A percentile compares a stretch with the other conserved stretches of the same genome.
These are phyloP conservation scores for Trichosanthes truncata DNA, from an alignment of 306 rosid genomes.

Conservation along the genomic window DNA sequence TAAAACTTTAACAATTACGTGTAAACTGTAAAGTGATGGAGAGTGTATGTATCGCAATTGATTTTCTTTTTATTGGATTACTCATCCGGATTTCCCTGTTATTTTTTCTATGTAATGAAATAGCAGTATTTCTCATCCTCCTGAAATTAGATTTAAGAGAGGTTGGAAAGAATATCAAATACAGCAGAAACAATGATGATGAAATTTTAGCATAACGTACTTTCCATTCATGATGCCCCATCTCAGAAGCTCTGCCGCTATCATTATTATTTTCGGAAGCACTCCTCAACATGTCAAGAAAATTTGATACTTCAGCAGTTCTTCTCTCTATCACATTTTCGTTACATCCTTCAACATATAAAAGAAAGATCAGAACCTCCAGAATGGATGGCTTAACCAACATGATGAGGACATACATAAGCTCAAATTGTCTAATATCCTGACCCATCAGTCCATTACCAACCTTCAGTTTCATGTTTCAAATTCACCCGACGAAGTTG, in stretches of 20 bases:
- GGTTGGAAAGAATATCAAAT: not conserved
- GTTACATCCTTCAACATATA: conserved; percentile 35
- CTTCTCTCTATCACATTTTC: conserved; percentile 38
- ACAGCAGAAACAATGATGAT: not conserved
- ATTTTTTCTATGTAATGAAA: not conserved
- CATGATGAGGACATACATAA: not conserved
- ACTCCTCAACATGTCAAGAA: conserved; percentile 85
- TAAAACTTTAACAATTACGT: no score
- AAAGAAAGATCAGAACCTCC: not conserved
- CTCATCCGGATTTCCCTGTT: not conserved
- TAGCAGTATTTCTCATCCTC: not conserved
- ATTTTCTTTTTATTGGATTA: not conserved
- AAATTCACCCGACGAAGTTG: conserved; percentile 43
- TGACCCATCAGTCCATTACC: not conserved
- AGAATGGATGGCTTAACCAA: conserved; percentile 5
- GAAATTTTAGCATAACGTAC: conserved; percentile 31
- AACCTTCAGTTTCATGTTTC: conserved; percentile 45
- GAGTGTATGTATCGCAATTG: not conserved
- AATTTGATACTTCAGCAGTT: conserved; percentile 50
- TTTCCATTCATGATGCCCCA: conserved; percentile 61
- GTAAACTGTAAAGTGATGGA: not conserved
- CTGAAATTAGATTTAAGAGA: not conserved
- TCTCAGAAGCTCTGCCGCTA: conserved; percentile 19
- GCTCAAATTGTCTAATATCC: not conserved
- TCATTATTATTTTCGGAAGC: conserved; percentile 31